phyloP scores from a whole-genome alignment of 352 stramenopile genomes.

The Peronospora farinosa region DNA sequence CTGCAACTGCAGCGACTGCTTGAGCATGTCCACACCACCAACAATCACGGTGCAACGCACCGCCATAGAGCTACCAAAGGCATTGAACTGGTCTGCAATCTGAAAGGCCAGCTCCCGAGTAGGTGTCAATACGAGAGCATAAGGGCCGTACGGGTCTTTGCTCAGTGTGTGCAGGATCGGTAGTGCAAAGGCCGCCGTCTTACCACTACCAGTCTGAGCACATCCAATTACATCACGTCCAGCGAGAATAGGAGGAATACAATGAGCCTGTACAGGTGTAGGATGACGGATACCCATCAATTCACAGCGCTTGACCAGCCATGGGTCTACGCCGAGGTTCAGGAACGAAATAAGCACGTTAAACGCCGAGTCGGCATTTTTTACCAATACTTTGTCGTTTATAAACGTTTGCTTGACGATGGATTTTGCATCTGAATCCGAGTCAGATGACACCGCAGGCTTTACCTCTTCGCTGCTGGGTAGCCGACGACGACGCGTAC shows the following conservation, averaged over 20 bases:
- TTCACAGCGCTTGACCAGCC: conserved; percentile 82
- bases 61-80: conserved; percentile 88
- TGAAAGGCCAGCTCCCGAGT: conserved; percentile 97
- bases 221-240: conserved; percentile 90
- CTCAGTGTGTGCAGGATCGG: conserved; percentile 95
- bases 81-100: conserved; percentile 96
- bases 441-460: conserved; percentile 3
- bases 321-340: conserved; percentile 79
- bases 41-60: conserved; percentile 91
- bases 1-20: conserved; percentile 87
- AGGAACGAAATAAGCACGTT: conserved; percentile 72
- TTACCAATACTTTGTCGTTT: conserved; percentile 43
- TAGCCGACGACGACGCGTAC: conserved; percentile 49
- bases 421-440: background rate
- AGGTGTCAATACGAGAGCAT: conserved; percentile 93
- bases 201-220: conserved; percentile 94
- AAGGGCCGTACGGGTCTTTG: conserved; percentile 92
- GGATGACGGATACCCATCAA: conserved; percentile 81
- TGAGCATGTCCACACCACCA: conserved; percentile 92
- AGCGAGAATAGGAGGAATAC: conserved; percentile 85
- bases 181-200: conserved; percentile 97
- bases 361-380: conserved; percentile 25
- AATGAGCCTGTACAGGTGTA: conserved; percentile 86
- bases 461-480: background rate
- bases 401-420: conserved; percentile 1